Evolutionary conservation across 176 grass and related monocot species (phyloP), one percentile per base, ranked within the genome.

Genomic region (Eleusine coracana): DNA sequence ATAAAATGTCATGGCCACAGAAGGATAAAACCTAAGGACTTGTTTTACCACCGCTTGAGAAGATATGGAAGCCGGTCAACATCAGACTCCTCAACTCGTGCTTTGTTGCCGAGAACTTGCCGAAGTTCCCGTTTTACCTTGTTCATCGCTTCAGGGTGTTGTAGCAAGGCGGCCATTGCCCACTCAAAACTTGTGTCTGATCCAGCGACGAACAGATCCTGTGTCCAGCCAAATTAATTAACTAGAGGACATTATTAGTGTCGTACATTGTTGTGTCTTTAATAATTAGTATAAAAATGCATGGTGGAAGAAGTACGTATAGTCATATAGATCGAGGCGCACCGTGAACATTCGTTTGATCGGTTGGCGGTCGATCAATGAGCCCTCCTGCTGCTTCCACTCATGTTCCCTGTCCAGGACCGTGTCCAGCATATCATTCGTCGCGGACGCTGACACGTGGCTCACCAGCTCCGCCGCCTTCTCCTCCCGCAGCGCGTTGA

Each of bases 11-110:
- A 80, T 21, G 0, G 84, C 3, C 4, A 38, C 84, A 0, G 66
- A 23, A 5, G 88, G 59, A 13, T 90, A 62, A 1, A 87, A 23
- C 3, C 88, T 60, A 7, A 90, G 60, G 0, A 74, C 78, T 54
- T 90, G 79, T 44, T 90, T 87, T 5, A 90, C 49, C 3, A 87
- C 59, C 0, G 88, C 84, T 65, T 87, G 88, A 5, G 88, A 5
- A 90, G 84, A n/a, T 82, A 90, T 7, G 80, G 88, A 62, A 77
- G 80, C 4, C 18, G 66, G 4, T 5, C 46, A 5, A 90, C 70
- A 25, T 90, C 46, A 1, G 80, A 70, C 2, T 87, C 88, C 20
- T 90, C 67, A 27, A 87, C 71, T 7, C 83, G 58, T 61, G 27
- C 23, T 56, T 28, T 77, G 4, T 14, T 23, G 66, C 74, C 56